A percentile compares a stretch with the other conserved stretches of the same genome.
phyloP scores from a whole-genome alignment of 2,329 filamentous ascomycete genomes.

The Fusarium setosum region DNA sequence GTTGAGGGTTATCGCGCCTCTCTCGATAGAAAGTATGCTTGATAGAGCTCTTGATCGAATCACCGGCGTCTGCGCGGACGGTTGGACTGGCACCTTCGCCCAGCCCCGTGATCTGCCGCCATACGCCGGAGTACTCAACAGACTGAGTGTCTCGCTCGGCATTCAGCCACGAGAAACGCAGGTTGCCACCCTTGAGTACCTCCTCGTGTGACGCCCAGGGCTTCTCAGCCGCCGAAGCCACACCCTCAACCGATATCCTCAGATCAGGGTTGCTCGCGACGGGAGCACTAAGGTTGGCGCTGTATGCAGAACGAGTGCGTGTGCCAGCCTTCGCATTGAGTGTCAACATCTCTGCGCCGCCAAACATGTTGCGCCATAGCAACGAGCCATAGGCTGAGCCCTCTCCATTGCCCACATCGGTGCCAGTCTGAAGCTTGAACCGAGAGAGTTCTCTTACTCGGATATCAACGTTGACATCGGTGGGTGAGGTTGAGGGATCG shows the following conservation, averaged over 20 bases:
- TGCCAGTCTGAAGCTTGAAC: constrained; percentile 92
- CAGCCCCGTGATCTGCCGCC: constrained; percentile 90
- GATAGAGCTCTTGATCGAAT: constrained; percentile 89
- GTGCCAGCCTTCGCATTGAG: constrained; percentile 91
- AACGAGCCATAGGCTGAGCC: constrained; percentile 92
- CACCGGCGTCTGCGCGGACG: constrained; percentile 86
- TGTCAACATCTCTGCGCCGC: constrained; percentile 89
- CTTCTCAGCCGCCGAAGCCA: constrained; percentile 88
- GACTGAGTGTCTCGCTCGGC: constrained; percentile 76
- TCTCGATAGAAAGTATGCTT: constrained; percentile 86
- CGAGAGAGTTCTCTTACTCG: constrained; percentile 85
- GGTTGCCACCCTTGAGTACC: constrained; percentile 79
- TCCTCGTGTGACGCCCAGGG: constrained; percentile 96
- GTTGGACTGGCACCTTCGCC: constrained; percentile 81
- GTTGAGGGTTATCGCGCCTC: constrained; percentile 83
- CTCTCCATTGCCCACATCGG: constrained; percentile 92
- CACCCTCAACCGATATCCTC: constrained; percentile 80
- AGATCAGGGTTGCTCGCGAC: constrained; percentile 86
- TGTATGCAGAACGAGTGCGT: constrained; percentile 90
- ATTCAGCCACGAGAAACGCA: constrained; percentile 81
- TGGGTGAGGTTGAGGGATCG: constrained; percentile 76
- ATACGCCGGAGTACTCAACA: constrained; percentile 82
- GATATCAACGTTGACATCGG: constrained; percentile 85
- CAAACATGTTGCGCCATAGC: constrained; percentile 91
- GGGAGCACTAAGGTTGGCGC: constrained; percentile 84